Conservation (phyloP, 1,284 basidiomycete species). For the Boletus nobilissimus region DNA sequence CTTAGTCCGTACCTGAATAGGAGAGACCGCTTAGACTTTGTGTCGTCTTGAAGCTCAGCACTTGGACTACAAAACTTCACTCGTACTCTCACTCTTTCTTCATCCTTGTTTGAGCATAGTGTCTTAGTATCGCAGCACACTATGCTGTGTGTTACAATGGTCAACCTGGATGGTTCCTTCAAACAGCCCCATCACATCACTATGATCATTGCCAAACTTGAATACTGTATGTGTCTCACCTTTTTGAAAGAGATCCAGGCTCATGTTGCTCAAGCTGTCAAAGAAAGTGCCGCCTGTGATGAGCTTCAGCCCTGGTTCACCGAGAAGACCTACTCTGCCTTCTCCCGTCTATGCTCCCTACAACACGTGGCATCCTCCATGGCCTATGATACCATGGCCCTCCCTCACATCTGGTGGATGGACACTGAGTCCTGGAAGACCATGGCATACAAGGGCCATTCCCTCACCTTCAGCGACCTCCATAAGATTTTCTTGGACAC, state of each 20-base stretch:
- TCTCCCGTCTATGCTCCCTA: slow-evolving; percentile 30
- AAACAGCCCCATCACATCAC: slow-evolving; percentile 35
- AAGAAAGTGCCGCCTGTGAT: neutral
- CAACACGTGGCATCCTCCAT: slow-evolving; percentile 42
- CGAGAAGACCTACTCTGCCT: slow-evolving; percentile 40
- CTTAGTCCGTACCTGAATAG: no score
- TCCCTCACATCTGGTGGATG: slow-evolving; percentile 37
- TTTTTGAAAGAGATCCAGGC: neutral
- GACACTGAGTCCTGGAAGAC: slow-evolving; percentile 20
- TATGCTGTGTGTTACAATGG: no score
- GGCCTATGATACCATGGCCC: slow-evolving; percentile 22
- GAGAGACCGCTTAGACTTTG: no score
- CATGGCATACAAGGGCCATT: slow-evolving; percentile 33
- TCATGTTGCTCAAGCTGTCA: no score
- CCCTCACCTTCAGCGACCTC: slow-evolving; percentile 10
- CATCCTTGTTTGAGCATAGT: no score
- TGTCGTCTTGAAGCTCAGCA: no score
- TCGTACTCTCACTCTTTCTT: no score
- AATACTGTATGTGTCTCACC: slow-evolving; percentile 37
- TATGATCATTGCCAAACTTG: slow-evolving; percentile 28
- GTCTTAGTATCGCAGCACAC: no score
- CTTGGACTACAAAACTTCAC: no score
- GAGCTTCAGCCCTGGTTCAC: slow-evolving; percentile 28
- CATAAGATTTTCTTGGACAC: slow-evolving; percentile 23
- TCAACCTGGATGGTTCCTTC: slow-evolving; percentile 36